Base-by-base conservation (phyloP, 2,329 filamentous ascomycete genomes). In the Thielaviopsis punctulata region DNA sequence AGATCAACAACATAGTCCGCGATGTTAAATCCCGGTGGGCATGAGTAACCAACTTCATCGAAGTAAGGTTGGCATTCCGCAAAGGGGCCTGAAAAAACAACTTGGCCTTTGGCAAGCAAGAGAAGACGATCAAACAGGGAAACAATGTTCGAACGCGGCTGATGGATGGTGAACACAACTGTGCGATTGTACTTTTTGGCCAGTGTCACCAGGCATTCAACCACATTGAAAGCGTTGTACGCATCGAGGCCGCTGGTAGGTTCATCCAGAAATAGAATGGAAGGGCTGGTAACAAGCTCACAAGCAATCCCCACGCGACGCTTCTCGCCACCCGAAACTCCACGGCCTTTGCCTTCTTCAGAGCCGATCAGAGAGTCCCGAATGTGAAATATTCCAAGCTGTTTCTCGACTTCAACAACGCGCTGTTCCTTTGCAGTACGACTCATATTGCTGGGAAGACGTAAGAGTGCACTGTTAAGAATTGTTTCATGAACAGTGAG, bases 401-500 rank as follows among this genome's bases (percentile, higher is more conserved):
- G 90, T 62, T 85, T 88, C 68, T 96, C 92, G 3, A 98, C 89
- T 60, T 98, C 92, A 55, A 84, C 77, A 0, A 94, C 92, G 57
- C 84, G 77, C 62, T 95, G 87, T 61, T 95, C 85, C 65, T 98
- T 98, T n/a, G 85, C 80, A 0, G 77, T 70, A 52, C 79, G 77
- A 57, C 83, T 84, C 92, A 98, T 98, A 60, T 93, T 84, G 50
- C 82, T 82, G 3, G 92, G 92, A n/a, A 98, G 74, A 59, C 93
- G 81, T 48, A 98, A 77, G 18, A 96, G 71, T 23, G 92, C 92
- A 61, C 90, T 96, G 60, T 86, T 95, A 57, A 95, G 72, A 56
- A 98, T 98, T 0, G 92, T 98, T 67, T 98, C 92, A 64, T 98
- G 92, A 8, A 98, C 92, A 0, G 92, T 98, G 59, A 98, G 71